These are phyloP conservation scores for Boletus tylopilopsis DNA, from an alignment of 768 basidiomycete species.

Conservation along the genomic window DNA sequence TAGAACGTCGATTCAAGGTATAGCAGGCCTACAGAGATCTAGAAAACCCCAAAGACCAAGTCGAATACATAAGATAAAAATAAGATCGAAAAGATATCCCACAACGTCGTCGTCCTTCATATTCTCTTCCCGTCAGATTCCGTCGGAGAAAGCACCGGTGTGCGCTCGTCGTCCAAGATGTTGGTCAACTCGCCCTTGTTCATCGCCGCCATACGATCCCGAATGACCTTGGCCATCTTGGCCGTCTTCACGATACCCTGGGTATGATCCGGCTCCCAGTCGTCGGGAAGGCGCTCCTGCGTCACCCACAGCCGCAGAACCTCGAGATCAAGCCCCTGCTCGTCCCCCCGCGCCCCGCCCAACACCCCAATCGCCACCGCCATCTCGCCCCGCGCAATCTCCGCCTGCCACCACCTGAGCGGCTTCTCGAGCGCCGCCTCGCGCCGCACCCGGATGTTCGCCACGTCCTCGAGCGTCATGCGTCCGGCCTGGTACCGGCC, in stretches of 20 bases:
- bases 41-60: too few relatives aligned
- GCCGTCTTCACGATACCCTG: conserved; percentile 27
- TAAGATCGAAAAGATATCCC: neutral
- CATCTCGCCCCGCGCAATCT: conserved; percentile 67
- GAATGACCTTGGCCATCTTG: conserved; percentile 24
- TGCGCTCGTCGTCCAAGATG: conserved; percentile 15
- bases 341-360: conserved; percentile 32
- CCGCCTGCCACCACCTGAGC: conserved; percentile 44
- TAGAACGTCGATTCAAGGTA: too few relatives aligned
- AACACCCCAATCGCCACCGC: conserved; percentile 55
- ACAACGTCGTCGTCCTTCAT: neutral
- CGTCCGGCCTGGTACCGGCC: conserved; percentile 23
- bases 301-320: conserved; percentile 50
- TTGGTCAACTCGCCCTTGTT: conserved; percentile 11
- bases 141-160: conserved; percentile 1
- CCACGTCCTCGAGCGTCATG: conserved; percentile 37
- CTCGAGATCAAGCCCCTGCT: conserved; percentile 43
- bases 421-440: conserved; percentile 38
- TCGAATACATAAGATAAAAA: conserved; percentile 2
- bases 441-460: conserved; percentile 47
- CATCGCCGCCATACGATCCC: conserved; percentile 28
- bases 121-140: neutral
- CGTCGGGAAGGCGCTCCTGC: conserved; percentile 49
- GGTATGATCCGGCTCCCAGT: conserved; percentile 33
- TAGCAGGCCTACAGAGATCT: too few relatives aligned